Evolutionary conservation across 2,329 filamentous ascomycete genomes (phyloP).

Genomic region (Colletotrichum trifolii): DNA sequence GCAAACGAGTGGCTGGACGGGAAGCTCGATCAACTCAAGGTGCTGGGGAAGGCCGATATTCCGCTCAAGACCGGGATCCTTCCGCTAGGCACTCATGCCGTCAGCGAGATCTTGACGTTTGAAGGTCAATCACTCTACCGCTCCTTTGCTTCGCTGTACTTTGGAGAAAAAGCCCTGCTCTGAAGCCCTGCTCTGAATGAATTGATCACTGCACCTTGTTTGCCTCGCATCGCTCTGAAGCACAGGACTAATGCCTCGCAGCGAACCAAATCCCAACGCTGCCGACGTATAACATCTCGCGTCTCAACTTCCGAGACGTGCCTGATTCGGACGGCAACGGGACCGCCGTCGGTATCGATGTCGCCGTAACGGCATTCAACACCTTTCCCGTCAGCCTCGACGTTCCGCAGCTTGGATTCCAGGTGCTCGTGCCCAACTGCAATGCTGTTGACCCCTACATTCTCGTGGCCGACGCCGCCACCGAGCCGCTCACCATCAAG

Average conservation of each 20-base stretch:
- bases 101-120: conserved; percentile 81
- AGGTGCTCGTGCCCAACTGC: conserved; percentile 88
- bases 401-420: conserved; percentile 84
- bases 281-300: conserved; percentile 84
- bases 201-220: conserved; percentile 30
- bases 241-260: conserved; percentile 48
- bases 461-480: conserved; percentile 79
- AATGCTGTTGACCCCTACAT: conserved; percentile 77
- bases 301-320: conserved; percentile 82
- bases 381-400: conserved; percentile 81
- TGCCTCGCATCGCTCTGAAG: conserved; percentile 20
- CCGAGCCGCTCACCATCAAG: conserved; percentile 72
- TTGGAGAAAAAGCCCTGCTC: conserved; percentile 66
- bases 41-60: conserved; percentile 80
- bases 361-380: conserved; percentile 78
- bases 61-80: conserved; percentile 83
- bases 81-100: conserved; percentile 78
- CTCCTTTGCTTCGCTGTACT: conserved; percentile 69
- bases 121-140: conserved; percentile 83
- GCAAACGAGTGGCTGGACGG: conserved; percentile 92
- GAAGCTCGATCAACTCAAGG: conserved; percentile 74
- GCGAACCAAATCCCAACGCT: conserved; percentile 78
- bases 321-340: conserved; percentile 57
- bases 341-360: conserved; percentile 82
- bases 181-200: conserved; percentile 45